Conservation (phyloP, 805 yeast species). For the Candida rishiriensis region DNA sequence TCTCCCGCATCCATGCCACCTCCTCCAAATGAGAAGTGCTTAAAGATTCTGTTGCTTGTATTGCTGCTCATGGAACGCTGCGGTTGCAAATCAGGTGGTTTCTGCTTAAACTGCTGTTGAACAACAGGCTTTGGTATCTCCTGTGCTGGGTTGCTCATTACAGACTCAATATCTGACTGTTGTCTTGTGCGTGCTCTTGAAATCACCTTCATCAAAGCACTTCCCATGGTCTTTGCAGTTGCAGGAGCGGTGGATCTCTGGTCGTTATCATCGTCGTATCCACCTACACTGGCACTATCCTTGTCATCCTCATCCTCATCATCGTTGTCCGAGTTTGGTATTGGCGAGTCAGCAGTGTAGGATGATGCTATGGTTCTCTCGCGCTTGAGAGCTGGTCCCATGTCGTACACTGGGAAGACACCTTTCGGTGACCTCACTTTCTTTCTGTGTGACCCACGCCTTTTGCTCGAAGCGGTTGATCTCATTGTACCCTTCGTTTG, state of each 20-base stretch:
- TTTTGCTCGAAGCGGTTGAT: constrained; percentile 2
- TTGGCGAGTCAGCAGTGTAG: constrained; percentile 7
- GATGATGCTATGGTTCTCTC: constrained; percentile 56
- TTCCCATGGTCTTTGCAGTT: constrained; percentile 21
- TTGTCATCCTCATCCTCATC: constrained; percentile 1
- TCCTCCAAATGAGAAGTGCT: constrained; percentile 28
- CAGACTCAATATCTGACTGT: constrained; percentile 22
- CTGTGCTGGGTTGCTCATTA: neutral
- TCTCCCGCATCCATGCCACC: constrained; percentile 28
- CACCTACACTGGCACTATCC: constrained; percentile 20
- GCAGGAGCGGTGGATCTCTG: constrained; percentile 22
- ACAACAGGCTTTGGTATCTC: neutral
- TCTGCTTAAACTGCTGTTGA: neutral
- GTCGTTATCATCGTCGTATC: constrained; percentile 27
- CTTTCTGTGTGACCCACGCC: neutral
- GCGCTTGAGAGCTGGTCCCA: constrained; percentile 59
- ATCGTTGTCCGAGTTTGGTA: constrained; percentile 1
- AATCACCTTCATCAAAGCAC: constrained; percentile 20
- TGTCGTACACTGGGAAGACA: constrained; percentile 75
- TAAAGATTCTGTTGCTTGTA: constrained; percentile 11
- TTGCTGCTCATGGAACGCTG: constrained; percentile 1
- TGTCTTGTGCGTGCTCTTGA: constrained; percentile 19
- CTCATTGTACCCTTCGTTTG: neutral
- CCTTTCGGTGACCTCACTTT: constrained; percentile 59
- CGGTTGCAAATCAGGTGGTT: neutral